Percentiles rank a stretch among this genome's conserved stretches.
Evolutionary conservation across 257 asterid species (phyloP).

Genomic region (Coffea canephora): DNA sequence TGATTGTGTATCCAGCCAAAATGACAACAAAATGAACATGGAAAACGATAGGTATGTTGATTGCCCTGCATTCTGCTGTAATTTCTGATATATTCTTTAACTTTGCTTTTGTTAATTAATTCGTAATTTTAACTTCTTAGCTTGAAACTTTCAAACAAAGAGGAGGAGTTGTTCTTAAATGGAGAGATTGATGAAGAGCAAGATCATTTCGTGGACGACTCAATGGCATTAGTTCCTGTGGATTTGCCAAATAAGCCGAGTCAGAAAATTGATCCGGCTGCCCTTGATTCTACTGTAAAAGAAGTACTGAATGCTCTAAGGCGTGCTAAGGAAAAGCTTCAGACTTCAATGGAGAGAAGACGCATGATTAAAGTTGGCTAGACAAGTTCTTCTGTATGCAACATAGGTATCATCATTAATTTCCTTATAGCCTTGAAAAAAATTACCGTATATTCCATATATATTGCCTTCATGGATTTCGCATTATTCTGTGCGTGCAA

Average conservation of each 20-base stretch:
- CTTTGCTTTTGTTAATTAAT: background rate
- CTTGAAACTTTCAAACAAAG: constrained; percentile 21
- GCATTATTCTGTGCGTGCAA: background rate
- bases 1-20: background rate
- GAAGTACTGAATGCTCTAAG: constrained; percentile 54
- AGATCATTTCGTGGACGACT: constrained; percentile 36
- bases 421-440: background rate
- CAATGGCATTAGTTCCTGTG: constrained; percentile 45
- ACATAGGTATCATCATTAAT: background rate
- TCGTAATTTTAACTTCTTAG: constrained; percentile 14
- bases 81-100: background rate
- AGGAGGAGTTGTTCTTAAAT: constrained; percentile 14
- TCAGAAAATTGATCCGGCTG: constrained; percentile 44
- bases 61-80: too few relatives aligned
- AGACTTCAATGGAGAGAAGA: constrained; percentile 53
- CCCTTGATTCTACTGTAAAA: constrained; percentile 64
- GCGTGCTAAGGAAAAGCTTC: constrained; percentile 62
- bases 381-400: background rate
- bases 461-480: too few relatives aligned
- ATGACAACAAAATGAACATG: background rate
- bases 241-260: constrained; percentile 29
- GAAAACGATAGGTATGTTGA: constrained; percentile 20
- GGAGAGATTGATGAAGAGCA: constrained; percentile 23
- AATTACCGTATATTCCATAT: background rate
- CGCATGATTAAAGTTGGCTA: constrained; percentile 48